Conservation (phyloP, 1,139 yeast genomes). For the Protomyces macrosporus region DNA sequence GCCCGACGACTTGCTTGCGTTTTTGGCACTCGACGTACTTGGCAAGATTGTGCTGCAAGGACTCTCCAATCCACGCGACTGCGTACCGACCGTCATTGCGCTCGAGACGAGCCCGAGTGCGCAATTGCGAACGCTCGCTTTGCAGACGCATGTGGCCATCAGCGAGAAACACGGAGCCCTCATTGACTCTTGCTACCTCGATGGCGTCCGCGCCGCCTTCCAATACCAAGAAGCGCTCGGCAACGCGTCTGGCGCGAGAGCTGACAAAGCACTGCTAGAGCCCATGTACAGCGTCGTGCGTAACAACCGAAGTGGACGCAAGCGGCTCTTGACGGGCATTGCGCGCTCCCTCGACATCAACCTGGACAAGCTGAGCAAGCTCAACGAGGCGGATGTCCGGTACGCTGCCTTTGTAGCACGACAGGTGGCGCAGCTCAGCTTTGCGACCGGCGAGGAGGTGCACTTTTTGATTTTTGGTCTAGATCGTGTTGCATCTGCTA, state of each 20-base stretch:
- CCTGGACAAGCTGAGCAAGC: conserved; percentile 30
- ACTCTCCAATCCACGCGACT: conserved; percentile 63
- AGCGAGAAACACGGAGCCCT: conserved; percentile 65
- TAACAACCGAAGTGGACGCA: conserved; percentile 45
- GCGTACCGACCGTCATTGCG: conserved; percentile 66
- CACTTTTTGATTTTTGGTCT: conserved; percentile 36
- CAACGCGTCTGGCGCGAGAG: neutral
- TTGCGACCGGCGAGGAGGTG: conserved; percentile 46
- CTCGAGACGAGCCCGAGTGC: conserved; percentile 52
- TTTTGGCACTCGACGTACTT: conserved; percentile 51
- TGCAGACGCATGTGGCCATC: conserved; percentile 50
- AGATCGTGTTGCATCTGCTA: conserved; percentile 36
- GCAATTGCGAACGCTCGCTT: conserved; percentile 48
- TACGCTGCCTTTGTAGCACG: conserved; percentile 36
- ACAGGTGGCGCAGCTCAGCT: conserved; percentile 44
- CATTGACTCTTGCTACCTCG: conserved; percentile 58
- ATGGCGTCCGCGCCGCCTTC: conserved; percentile 58
- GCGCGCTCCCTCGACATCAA: conserved; percentile 41
- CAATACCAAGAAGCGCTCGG: conserved; percentile 41
- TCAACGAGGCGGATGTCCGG: conserved; percentile 19
- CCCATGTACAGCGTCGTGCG: conserved; percentile 46
- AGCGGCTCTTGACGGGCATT: conserved; percentile 45
- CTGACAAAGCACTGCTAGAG: conserved; percentile 21
- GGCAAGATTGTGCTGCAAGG: conserved; percentile 57
- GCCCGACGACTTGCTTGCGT: conserved; percentile 47